Conservation (phyloP, 441 rosid species). For the Mallotus japonicus region DNA sequence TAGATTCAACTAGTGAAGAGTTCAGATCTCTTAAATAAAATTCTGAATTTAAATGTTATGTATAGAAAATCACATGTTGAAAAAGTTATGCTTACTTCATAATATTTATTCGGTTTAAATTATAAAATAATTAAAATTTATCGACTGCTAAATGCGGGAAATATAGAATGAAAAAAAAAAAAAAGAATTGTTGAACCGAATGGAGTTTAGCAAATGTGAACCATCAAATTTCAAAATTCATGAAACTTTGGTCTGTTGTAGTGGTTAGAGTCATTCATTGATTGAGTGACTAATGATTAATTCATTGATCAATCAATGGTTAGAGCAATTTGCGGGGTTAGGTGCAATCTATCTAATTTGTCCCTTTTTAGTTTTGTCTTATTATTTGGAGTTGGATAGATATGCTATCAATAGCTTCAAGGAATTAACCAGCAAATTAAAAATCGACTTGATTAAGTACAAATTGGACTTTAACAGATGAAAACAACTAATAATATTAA, state of each 20-base stretch:
- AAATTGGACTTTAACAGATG: no score
- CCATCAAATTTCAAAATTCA: neutral
- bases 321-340: slow-evolving; percentile 3
- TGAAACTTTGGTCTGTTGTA: neutral
- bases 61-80: no score
- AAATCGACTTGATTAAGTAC: neutral
- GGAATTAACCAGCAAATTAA: neutral
- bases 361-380: neutral
- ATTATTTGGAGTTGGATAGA: neutral
- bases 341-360: slow-evolving; percentile 1
- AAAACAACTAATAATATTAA: no score
- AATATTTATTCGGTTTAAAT: no score
- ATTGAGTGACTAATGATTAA: neutral
- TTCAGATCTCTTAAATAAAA: no score
- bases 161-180: no score
- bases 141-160: no score
- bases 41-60: no score
- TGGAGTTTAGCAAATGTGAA: neutral
- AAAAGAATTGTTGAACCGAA: no score
- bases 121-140: no score
- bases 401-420: neutral
- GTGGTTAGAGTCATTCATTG: neutral
- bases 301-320: neutral
- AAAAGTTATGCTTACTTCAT: no score
- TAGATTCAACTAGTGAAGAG: no score